phyloP scores from a whole-genome alignment of 495 filamentous ascomycete species.

The Glonium stellatum region DNA sequence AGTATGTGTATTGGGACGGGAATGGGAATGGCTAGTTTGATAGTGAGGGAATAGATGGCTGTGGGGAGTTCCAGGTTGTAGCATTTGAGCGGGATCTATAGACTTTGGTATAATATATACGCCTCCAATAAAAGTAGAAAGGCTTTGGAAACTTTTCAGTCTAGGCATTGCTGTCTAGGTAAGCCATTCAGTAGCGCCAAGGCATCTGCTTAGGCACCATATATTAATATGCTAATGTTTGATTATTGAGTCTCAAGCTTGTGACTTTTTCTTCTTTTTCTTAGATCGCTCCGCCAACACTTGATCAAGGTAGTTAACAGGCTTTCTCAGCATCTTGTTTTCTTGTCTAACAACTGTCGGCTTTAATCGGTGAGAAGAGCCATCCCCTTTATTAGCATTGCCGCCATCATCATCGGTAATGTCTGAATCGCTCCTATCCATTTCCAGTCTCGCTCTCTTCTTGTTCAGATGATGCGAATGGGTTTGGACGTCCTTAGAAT shows the following conservation, averaged over 20 bases:
- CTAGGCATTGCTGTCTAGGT: too few species aligned
- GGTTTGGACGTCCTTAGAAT: neutral
- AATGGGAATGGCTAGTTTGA: constrained; percentile 43
- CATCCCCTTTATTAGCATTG: constrained; percentile 3
- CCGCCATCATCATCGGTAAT: neutral
- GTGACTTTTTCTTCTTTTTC: constrained; percentile 39
- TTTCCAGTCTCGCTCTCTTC: neutral
- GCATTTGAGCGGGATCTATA: neutral
- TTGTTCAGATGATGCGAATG: too few species aligned
- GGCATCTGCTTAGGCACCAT: too few species aligned
- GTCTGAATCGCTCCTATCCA: neutral
- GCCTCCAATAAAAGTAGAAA: too few species aligned
- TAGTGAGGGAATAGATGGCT: constrained; percentile 35
- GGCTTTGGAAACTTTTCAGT: too few species aligned
- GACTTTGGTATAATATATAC: neutral
- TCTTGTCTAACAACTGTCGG: neutral
- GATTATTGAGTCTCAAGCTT: constrained; percentile 11
- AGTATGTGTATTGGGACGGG: constrained; percentile 44
- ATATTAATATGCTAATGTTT: too few species aligned
- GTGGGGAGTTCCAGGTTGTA: neutral
- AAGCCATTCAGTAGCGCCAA: too few species aligned
- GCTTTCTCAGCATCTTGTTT: neutral
- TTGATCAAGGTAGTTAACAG: constrained; percentile 34
- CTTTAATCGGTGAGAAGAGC: neutral
- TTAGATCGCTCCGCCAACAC: constrained; percentile 36